phyloP scores from a whole-genome alignment of 257 asterid species.

The Solanum acaule region DNA sequence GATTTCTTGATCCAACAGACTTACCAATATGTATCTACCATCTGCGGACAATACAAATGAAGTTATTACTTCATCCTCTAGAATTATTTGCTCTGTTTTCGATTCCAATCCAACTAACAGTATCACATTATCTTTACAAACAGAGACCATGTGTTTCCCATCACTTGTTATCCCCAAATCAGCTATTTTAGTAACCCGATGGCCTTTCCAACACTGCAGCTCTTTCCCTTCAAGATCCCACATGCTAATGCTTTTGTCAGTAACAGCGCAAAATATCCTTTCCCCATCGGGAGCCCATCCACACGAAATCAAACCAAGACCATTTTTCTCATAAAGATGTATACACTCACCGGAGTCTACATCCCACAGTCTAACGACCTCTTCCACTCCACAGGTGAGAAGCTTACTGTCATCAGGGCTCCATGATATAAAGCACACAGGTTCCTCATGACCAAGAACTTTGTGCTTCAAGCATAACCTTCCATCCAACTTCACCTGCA shows the following conservation, averaged over 20 bases:
- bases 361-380: conserved; percentile 82
- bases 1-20: conserved; percentile 62
- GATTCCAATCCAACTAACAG: conserved; percentile 66
- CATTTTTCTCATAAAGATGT: conserved; percentile 50
- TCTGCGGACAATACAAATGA: conserved; percentile 73
- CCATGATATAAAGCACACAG: conserved; percentile 77
- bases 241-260: conserved; percentile 75
- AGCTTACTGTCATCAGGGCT: conserved; percentile 65
- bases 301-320: conserved; percentile 74
- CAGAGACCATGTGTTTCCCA: conserved; percentile 63
- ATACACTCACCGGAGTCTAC: conserved; percentile 65
- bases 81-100: conserved; percentile 50
- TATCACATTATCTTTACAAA: conserved; percentile 53
- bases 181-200: conserved; percentile 42
- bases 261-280: conserved; percentile 55
- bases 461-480: conserved; percentile 39
- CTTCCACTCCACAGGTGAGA: conserved; percentile 88
- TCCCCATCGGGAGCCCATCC: conserved; percentile 81
- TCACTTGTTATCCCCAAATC: conserved; percentile 59
- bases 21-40: conserved; percentile 57
- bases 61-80: conserved; percentile 63
- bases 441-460: conserved; percentile 57
- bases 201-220: conserved; percentile 79
- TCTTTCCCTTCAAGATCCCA: conserved; percentile 90
- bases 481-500: conserved; percentile 45